Conservation (phyloP, 1,284 basidiomycete genomes). For the Tylopilus sp. region DNA sequence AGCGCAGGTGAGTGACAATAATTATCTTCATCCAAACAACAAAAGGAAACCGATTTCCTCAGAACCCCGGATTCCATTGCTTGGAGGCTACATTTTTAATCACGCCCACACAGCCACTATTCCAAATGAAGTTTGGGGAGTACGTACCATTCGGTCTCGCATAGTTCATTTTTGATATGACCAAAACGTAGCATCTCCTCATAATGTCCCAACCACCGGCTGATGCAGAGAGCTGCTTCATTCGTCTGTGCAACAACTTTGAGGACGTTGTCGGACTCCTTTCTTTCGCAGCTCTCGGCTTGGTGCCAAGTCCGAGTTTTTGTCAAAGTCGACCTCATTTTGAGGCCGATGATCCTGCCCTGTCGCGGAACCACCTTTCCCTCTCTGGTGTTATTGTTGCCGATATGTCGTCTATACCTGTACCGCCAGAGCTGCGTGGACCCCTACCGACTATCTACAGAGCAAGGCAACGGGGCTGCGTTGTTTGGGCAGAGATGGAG, state of each 20-base stretch:
- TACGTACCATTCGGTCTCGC: slow-evolving; percentile 23
- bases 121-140: slow-evolving; percentile 46
- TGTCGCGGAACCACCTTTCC: slow-evolving; percentile 37
- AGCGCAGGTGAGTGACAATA: slow-evolving; percentile 7
- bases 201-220: slow-evolving; percentile 13
- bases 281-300: slow-evolving; percentile 36
- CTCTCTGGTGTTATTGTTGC: slow-evolving; percentile 41
- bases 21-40: not conserved
- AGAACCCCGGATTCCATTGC: slow-evolving; percentile 33
- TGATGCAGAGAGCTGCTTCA: slow-evolving; percentile 43
- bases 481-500: slow-evolving; percentile 34
- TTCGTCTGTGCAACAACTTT: slow-evolving; percentile 44
- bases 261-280: slow-evolving; percentile 44
- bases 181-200: slow-evolving; percentile 2
- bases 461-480: slow-evolving; percentile 23
- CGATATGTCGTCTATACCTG: slow-evolving; percentile 26
- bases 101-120: slow-evolving; percentile 29
- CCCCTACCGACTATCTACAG: slow-evolving; percentile 24
- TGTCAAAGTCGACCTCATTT: slow-evolving; percentile 10
- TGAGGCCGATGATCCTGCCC: slow-evolving; percentile 1
- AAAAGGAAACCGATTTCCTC: too few species aligned
- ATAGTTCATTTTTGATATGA: too few species aligned
- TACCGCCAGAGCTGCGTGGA: not conserved
- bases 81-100: slow-evolving; percentile 47
- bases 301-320: slow-evolving; percentile 31